Evolutionary conservation across 306 rosid species (phyloP), one percentile per base, ranked within the genome.

Genomic region (Vigna nakashimae): DNA sequence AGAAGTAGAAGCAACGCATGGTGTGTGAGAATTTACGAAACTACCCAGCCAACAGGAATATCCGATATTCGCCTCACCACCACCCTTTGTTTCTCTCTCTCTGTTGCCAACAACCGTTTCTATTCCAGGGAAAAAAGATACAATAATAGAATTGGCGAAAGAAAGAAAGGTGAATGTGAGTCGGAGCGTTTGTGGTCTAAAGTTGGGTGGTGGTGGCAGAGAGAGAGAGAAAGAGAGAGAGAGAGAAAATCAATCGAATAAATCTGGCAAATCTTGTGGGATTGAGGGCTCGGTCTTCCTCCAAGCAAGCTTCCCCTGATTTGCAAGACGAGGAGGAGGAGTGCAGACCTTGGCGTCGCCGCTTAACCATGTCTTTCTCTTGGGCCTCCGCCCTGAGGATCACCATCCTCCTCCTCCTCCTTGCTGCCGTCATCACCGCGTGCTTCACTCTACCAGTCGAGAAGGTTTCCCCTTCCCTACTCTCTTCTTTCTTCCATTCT

Each of bases 391-490:
- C 89, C 55, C 84, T 95, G 79, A 80, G 92, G 83, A 85, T 92
- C 89, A 62, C 91, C 56, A 78, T 95, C 71, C 77, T 91, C 40
- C 86, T 95, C 56, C 80, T 91, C 81, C 89, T 95, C 40, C 2
- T 89, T 58, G 91, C 91, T 40, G 93, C 94, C 9, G 85, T 88
- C 7, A 53, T 88, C 49, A 1, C 52, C 43, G 98, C 99, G 10
- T 95, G 92, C 65, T 87, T 91, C 59, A 88, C 97, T 63, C 96
- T 95, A 56, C 99, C 99, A 13, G 32, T 95, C 42, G 97, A 95
- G 72, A 89, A 92, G 98, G 98, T 92, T 59, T 30, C 4, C 0
- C 85, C 65, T 34, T 72, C 0, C 85, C 65, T 42, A 69, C 28
- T 20, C 32, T 13, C 32, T 55, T 24, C n/a, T 22, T 55, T 28